Conservation (phyloP, 2,329 filamentous ascomycete species). For the Xylariaceae sp. region DNA sequence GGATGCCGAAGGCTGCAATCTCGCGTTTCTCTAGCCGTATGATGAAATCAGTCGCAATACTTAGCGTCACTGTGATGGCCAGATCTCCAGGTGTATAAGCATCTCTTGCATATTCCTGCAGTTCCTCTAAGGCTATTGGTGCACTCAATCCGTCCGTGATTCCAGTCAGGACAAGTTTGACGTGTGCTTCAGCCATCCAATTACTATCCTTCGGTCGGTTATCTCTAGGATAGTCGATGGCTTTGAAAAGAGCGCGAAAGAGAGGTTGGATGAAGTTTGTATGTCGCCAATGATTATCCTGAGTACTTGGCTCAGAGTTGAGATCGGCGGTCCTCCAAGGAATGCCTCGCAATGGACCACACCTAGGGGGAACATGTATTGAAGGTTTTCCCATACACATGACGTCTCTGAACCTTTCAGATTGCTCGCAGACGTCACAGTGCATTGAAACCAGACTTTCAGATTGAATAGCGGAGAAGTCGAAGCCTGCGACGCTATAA, state of each 20-base stretch:
- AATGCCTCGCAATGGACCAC: slow-evolving; percentile 2
- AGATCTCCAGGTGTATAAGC: slow-evolving; percentile 4
- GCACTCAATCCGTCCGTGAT: slow-evolving; percentile 6
- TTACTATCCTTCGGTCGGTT: neutral
- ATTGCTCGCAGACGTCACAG: slow-evolving; percentile 1
- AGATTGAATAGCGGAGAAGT: neutral
- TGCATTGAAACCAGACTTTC: slow-evolving; percentile 2
- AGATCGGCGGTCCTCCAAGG: neutral
- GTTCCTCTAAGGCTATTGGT: slow-evolving; percentile 5
- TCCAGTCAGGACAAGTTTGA: slow-evolving; percentile 3
- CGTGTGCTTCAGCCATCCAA: slow-evolving; percentile 1
- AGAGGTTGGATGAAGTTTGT: slow-evolving; percentile 1
- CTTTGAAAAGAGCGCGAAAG: slow-evolving; percentile 8
- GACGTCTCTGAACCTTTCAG: slow-evolving; percentile 2
- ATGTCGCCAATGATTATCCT: neutral
- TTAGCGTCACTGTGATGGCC: slow-evolving; percentile 3
- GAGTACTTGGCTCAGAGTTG: neutral
- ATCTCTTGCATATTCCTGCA: slow-evolving; percentile 1
- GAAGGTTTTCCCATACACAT: neutral
- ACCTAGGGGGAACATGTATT: neutral
- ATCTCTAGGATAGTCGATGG: slow-evolving; percentile 2
- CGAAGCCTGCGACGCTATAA: neutral
- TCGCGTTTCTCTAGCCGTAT: slow-evolving; percentile 3
- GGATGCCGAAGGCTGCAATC: slow-evolving; percentile 3
- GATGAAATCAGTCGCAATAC: slow-evolving; percentile 1